A percentile compares a stretch with the other conserved stretches of the same genome.
Evolutionary conservation across 2,329 filamentous ascomycete species (phyloP).

Genomic region (Fusarium pseudocircinatum): DNA sequence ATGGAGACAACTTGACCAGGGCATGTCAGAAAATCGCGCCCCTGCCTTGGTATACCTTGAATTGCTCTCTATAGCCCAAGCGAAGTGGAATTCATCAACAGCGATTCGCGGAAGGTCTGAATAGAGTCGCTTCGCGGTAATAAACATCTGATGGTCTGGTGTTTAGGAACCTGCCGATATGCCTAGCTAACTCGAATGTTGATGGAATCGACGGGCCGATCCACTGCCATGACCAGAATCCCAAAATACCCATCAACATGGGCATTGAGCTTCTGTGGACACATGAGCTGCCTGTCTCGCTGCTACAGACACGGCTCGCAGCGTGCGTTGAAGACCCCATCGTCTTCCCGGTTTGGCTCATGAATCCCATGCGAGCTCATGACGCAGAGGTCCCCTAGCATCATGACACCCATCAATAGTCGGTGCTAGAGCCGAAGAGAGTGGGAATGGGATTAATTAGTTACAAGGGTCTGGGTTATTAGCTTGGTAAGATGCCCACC

Average conservation of each 20-base stretch:
- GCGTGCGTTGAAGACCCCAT: conserved; percentile 22
- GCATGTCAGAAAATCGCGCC: conserved; percentile 14
- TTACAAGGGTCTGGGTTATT: conserved; percentile 26
- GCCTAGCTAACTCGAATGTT: conserved; percentile 31
- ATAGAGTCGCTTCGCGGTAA: conserved; percentile 5
- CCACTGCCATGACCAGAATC: conserved; percentile 14
- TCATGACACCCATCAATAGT: conserved; percentile 28
- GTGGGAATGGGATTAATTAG: conserved; percentile 22
- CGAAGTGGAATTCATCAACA: conserved; percentile 6
- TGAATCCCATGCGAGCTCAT: conserved; percentile 19
- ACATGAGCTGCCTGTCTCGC: conserved; percentile 16
- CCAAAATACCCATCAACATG: not conserved
- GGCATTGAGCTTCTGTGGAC: conserved; percentile 2
- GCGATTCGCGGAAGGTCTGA: not conserved
- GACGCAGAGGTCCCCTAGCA: conserved; percentile 26
- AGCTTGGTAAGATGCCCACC: conserved; percentile 4
- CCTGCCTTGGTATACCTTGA: conserved; percentile 26
- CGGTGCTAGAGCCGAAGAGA: not conserved
- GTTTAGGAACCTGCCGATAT: conserved; percentile 21
- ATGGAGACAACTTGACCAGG: conserved; percentile 19
- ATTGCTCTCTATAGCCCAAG: not conserved
- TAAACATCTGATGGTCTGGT: conserved; percentile 29
- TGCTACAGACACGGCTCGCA: conserved; percentile 13
- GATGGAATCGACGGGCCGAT: conserved; percentile 36
- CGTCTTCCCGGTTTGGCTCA: conserved; percentile 28